Evolutionary conservation across 805 yeast species (phyloP).

Genomic region (Wickerhamomyces silvicola): DNA sequence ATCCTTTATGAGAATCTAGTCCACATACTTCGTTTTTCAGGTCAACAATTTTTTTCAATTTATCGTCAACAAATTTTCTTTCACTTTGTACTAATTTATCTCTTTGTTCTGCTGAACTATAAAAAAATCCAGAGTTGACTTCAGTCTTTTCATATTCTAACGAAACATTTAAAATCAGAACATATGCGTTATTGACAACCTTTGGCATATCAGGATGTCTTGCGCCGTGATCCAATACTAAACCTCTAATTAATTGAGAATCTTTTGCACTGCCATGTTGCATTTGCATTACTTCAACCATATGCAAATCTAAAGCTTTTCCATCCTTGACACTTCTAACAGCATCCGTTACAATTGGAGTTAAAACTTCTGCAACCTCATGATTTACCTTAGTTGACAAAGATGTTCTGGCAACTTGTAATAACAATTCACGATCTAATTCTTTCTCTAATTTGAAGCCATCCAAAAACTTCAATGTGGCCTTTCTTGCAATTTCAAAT

Average conservation of each 20-base stretch:
- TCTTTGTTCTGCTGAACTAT: slow-evolving; percentile 92
- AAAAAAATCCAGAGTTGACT: slow-evolving; percentile 92
- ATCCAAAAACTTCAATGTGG: slow-evolving; percentile 64
- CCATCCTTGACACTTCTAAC: slow-evolving; percentile 68
- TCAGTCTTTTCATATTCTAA: slow-evolving; percentile 97
- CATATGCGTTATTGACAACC: slow-evolving; percentile 71
- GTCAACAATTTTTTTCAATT: slow-evolving; percentile 83
- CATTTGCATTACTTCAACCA: slow-evolving; percentile 98
- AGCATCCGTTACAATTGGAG: slow-evolving; percentile 96
- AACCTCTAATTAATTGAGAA: slow-evolving; percentile 76
- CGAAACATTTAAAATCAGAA: slow-evolving; percentile 86
- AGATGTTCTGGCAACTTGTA: slow-evolving; percentile 89
- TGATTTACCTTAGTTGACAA: slow-evolving; percentile 78
- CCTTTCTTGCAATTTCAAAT: slow-evolving; percentile 82
- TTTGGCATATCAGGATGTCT: slow-evolving; percentile 99
- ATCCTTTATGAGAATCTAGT: slow-evolving; percentile 61
- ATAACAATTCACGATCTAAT: slow-evolving; percentile 79
- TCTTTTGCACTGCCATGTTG: slow-evolving; percentile 85
- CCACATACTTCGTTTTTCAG: slow-evolving; percentile 90
- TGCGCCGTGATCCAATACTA: slow-evolving; percentile 96
- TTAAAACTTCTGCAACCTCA: slow-evolving; percentile 70
- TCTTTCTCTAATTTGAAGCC: slow-evolving; percentile 47
- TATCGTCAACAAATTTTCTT: slow-evolving; percentile 90
- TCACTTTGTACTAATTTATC: slow-evolving; percentile 91
- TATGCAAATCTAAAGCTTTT: slow-evolving; percentile 75